Evolutionary conservation across 75 land plant genomes (phyloP), one percentile per base, ranked within the genome.

Genomic region (Selaginella moellendorffii): DNA sequence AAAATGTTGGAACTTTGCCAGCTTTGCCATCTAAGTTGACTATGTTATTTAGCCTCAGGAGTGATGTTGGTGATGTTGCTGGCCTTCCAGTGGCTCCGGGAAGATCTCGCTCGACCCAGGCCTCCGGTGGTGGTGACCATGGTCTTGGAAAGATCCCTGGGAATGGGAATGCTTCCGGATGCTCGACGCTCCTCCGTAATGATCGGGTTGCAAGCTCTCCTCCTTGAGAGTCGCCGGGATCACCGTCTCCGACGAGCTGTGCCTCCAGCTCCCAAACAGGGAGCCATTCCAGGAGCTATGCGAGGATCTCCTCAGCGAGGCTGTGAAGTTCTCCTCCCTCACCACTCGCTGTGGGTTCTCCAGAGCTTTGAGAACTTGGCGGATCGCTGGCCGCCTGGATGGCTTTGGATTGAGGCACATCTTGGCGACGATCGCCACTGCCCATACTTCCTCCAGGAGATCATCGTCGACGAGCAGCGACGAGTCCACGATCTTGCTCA

Each of bases 231-330:
- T 54, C 1, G 70, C 77, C 1, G 83, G 72, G 28, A 71, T 53
- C 8, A 71, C 77, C 5, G 76, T 75, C 46, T 86, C 86, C 5
- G 85, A 87, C 0, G 83, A 79, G 72, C 84, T 84, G 21, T 80
- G 90, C 17, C 97, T 71, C 97, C 97, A 88, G 70, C 97, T 92
- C 2, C 97, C 90, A 75, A 88, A 88, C 20, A 88, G 53, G 31
- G 87, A 77, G n/a, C 82, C 96, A 70, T 88, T 92, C 97, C 97
- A 92, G 0, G 90, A 88, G 1, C 97, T 83, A 67, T 82, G 75
- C 0, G 97, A 92, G 0, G 97, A 92, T 0, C 78, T 78, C 62
- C 87, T 70, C 29, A 71, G 79, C 5, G 97, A 88, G 14, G 46
- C 46, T 24, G 71, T 31, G 0, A 78, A 73, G 46, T 63, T 77